These are phyloP conservation scores for Trichoderma atrobrunneum DNA, from an alignment of 2,329 filamentous ascomycete species.

Conservation along the genomic window DNA sequence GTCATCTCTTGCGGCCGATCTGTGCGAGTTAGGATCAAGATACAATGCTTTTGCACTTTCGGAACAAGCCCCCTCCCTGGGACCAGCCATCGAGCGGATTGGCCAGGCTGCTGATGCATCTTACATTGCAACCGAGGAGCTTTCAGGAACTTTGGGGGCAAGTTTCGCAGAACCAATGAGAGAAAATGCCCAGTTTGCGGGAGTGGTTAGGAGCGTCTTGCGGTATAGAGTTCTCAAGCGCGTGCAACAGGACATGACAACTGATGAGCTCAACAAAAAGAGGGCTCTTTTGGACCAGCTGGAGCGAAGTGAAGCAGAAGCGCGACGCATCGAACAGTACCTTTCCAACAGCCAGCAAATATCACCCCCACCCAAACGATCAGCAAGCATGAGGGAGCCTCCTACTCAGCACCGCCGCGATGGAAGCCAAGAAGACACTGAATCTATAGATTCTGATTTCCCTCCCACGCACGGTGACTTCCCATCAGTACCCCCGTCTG, in stretches of 20 bases:
- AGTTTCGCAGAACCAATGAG: conserved; percentile 97
- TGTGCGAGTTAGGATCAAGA: conserved; percentile 89
- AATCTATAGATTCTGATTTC: conserved; percentile 94
- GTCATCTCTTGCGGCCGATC: conserved; percentile 76
- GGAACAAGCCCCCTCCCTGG: conserved; percentile 83
- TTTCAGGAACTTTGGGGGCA: conserved; percentile 82
- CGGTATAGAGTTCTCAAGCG: conserved; percentile 89
- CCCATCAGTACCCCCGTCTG: conserved; percentile 61
- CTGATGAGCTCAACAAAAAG: conserved; percentile 89
- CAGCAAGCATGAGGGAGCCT: conserved; percentile 56
- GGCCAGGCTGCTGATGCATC: conserved; percentile 95
- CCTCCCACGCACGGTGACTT: conserved; percentile 80
- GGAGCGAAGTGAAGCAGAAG: conserved; percentile 91
- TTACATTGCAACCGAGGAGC: conserved; percentile 91
- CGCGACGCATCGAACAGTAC: conserved; percentile 90
- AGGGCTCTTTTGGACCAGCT: conserved; percentile 75
- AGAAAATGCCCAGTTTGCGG: conserved; percentile 94
- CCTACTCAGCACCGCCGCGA: conserved; percentile 51
- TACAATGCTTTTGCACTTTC: conserved; percentile 97
- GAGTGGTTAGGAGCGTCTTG: conserved; percentile 84
- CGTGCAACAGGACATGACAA: conserved; percentile 96
- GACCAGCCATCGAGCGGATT: conserved; percentile 87
- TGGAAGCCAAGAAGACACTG: conserved; percentile 69
- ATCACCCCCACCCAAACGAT: conserved; percentile 62
- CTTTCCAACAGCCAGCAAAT: conserved; percentile 69